These are phyloP conservation scores for Hypseocharis bilobata DNA, from an alignment of 441 rosid species.

Conservation along the genomic window DNA sequence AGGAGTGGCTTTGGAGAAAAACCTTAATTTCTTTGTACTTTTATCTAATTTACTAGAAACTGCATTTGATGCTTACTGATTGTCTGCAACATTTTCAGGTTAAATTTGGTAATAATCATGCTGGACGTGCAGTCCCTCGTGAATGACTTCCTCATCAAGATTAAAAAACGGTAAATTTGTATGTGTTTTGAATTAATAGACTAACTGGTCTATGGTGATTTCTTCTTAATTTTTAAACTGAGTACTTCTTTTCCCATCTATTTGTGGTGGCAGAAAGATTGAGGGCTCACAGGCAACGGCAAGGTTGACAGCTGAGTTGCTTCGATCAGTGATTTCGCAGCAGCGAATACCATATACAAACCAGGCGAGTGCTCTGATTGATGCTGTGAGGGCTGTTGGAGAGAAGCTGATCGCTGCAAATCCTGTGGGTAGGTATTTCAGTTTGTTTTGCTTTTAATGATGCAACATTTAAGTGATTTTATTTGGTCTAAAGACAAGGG, in stretches of 20 bases:
- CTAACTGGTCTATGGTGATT: background rate
- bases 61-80: background rate
- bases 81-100: slow-evolving; percentile 21
- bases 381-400: slow-evolving; percentile 73
- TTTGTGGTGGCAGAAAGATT: slow-evolving; percentile 47
- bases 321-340: slow-evolving; percentile 79
- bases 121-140: slow-evolving; percentile 73
- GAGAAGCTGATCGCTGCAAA: slow-evolving; percentile 78
- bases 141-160: slow-evolving; percentile 65
- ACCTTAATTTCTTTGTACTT: too few species aligned
- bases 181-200: background rate
- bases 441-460: background rate
- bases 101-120: slow-evolving; percentile 37
- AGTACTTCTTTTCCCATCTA: slow-evolving; percentile 2
- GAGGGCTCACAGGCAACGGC: slow-evolving; percentile 98
- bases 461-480: background rate
- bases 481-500: background rate
- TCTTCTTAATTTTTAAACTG: background rate
- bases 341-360: slow-evolving; percentile 69
- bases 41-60: too few species aligned
- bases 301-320: slow-evolving; percentile 63
- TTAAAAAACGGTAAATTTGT: slow-evolving; percentile 54
- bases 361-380: slow-evolving; percentile 75
- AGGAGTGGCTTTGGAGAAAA: too few species aligned
- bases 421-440: slow-evolving; percentile 60